These are phyloP conservation scores for Endothia cerciana DNA, from an alignment of 2,329 filamentous ascomycete genomes.

Conservation along the genomic window DNA sequence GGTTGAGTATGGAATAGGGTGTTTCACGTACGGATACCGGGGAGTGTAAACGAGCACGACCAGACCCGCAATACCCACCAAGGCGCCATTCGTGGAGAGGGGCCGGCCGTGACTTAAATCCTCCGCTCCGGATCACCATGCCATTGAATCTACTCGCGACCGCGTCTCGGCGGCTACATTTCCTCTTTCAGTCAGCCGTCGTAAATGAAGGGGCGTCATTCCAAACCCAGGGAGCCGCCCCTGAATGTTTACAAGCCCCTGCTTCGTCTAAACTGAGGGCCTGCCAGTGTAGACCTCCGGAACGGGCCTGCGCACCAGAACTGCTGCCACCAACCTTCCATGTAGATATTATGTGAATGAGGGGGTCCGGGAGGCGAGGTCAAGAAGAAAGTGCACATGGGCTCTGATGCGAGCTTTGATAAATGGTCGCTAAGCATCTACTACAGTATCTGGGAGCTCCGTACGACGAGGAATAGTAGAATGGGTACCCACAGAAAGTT, in stretches of 20 bases:
- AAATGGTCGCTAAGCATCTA: background rate
- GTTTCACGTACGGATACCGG: conserved; percentile 18
- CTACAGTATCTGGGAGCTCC: background rate
- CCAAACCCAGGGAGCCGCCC: background rate
- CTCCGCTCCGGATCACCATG: conserved; percentile 1
- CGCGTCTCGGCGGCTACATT: conserved; percentile 19
- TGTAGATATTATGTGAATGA: background rate
- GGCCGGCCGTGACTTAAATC: conserved; percentile 1
- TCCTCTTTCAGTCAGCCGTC: background rate
- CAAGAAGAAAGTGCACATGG: background rate
- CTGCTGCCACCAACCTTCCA: background rate
- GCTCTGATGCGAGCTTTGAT: background rate
- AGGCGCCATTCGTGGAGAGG: conserved; percentile 18
- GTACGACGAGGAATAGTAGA: background rate
- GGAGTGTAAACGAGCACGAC: conserved; percentile 9
- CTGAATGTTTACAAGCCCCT: background rate
- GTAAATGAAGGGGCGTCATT: conserved; percentile 14
- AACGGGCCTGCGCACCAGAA: background rate
- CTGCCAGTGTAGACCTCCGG: background rate
- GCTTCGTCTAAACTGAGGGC: background rate
- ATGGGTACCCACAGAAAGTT: background rate
- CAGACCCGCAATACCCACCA: conserved; percentile 16
- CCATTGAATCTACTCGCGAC: conserved; percentile 20
- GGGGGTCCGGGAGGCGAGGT: too few relatives aligned
- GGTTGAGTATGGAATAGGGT: conserved; percentile 6